A percentile compares a stretch with the other conserved stretches of the same genome.
Evolutionary conservation across 164 flowering plant species (phyloP).

Genomic region (Litsea cubeba): DNA sequence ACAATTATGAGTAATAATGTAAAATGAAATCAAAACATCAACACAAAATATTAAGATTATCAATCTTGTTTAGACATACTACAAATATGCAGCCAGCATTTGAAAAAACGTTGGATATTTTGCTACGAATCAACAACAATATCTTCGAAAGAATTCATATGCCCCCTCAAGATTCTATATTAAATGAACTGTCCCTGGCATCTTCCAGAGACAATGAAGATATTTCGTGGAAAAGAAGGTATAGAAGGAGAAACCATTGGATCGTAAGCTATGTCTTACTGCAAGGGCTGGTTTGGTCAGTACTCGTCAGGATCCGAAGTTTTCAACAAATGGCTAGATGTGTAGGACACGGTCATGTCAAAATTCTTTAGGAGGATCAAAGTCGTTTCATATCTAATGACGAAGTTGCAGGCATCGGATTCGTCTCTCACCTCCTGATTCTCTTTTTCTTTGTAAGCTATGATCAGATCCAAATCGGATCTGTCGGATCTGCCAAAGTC

Average conservation of each 20-base stretch:
- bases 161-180: background rate
- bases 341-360: background rate
- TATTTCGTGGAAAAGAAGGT: background rate
- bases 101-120: background rate
- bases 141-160: background rate
- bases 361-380: background rate
- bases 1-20: too few relatives aligned
- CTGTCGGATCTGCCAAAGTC: background rate
- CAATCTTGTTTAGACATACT: too few relatives aligned
- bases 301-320: background rate
- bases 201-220: background rate
- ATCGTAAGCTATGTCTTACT: background rate
- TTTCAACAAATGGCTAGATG: background rate
- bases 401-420: background rate
- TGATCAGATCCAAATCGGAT: background rate
- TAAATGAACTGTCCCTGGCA: background rate
- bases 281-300: background rate
- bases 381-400: too few relatives aligned
- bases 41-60: too few relatives aligned
- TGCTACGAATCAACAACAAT: too few relatives aligned
- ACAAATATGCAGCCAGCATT: background rate
- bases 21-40: too few relatives aligned
- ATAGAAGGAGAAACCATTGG: background rate
- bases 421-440: background rate
- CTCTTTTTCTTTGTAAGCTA: background rate